Evolutionary conservation across 306 rosid genomes (phyloP).

Genomic region (Coriaria nepalensis): DNA sequence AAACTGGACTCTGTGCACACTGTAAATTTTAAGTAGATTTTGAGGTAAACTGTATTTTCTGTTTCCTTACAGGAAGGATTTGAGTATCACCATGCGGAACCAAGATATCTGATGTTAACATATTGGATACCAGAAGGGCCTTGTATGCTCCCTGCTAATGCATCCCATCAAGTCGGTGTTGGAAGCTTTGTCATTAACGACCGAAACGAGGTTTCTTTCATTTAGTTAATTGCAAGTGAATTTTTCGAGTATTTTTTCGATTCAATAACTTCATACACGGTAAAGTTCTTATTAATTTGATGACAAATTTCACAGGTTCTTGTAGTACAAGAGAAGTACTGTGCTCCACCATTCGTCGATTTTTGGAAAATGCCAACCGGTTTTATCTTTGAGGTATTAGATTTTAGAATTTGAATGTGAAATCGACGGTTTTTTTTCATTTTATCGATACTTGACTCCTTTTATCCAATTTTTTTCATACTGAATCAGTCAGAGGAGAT

Average conservation of each 20-base stretch:
- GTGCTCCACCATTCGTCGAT: conserved; percentile 36
- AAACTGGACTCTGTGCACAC: not conserved
- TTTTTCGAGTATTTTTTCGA: not conserved
- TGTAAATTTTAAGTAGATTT: too few relatives aligned
- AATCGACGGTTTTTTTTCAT: not conserved
- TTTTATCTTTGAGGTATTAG: conserved; percentile 67
- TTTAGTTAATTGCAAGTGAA: conserved; percentile 5
- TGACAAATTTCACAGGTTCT: conserved; percentile 40
- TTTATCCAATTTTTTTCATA: conserved; percentile 11
- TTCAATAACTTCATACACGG: not conserved
- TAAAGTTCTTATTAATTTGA: not conserved
- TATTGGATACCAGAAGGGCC: conserved; percentile 95
- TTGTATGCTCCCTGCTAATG: conserved; percentile 85
- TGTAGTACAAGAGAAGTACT: conserved; percentile 90
- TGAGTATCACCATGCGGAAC: conserved; percentile 82
- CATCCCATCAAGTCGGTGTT: conserved; percentile 91
- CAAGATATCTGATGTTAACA: conserved; percentile 84
- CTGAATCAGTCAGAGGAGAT: conserved; percentile 76
- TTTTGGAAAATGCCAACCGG: conserved; percentile 99
- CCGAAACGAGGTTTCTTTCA: conserved; percentile 50
- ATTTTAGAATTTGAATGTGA: conserved; percentile 1
- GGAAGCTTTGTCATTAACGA: conserved; percentile 86
- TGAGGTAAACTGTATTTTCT: too few relatives aligned
- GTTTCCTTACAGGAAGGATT: conserved; percentile 72
- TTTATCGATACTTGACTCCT: conserved; percentile 13